phyloP scores from a whole-genome alignment of 352 stramenopile species.

The Phytopythium vexans region DNA sequence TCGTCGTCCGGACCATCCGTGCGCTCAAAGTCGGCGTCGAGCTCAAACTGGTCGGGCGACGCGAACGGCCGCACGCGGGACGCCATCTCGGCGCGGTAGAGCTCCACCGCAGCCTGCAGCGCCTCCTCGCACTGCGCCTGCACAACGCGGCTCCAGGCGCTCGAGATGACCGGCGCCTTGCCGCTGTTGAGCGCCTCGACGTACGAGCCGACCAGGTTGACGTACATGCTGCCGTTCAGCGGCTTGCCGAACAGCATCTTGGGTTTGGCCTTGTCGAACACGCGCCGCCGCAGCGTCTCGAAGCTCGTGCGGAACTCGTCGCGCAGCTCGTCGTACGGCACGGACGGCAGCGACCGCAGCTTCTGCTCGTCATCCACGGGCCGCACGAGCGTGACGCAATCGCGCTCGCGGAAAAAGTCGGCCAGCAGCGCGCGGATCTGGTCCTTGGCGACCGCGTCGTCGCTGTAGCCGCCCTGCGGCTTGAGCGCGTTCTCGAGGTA shows the following conservation, averaged over 20 bases:
- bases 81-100: slow-evolving; percentile 75
- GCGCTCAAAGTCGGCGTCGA: slow-evolving; percentile 41
- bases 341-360: slow-evolving; percentile 60
- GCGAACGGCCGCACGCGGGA: slow-evolving; percentile 46
- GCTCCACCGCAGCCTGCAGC: slow-evolving; percentile 61
- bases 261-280: slow-evolving; percentile 78
- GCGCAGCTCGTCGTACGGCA: slow-evolving; percentile 73
- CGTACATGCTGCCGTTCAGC: slow-evolving; percentile 86
- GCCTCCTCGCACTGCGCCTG: slow-evolving; percentile 83
- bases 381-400: slow-evolving; percentile 89
- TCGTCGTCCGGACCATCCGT: slow-evolving; percentile 10
- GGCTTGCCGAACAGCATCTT: slow-evolving; percentile 86
- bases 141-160: slow-evolving; percentile 86
- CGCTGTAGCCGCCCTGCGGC: slow-evolving; percentile 70
- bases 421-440: slow-evolving; percentile 74
- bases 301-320: slow-evolving; percentile 81
- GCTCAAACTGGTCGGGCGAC: slow-evolving; percentile 56
- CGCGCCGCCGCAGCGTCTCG: slow-evolving; percentile 53
- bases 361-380: slow-evolving; percentile 85
- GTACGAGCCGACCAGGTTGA: slow-evolving; percentile 78
- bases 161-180: slow-evolving; percentile 85
- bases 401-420: slow-evolving; percentile 83
- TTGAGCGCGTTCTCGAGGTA: slow-evolving; percentile 89
- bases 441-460: slow-evolving; percentile 75
- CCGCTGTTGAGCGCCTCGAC: slow-evolving; percentile 87